These are phyloP conservation scores for Phytophthora cryptogea DNA, from an alignment of 352 stramenopile genomes.

Conservation along the genomic window DNA sequence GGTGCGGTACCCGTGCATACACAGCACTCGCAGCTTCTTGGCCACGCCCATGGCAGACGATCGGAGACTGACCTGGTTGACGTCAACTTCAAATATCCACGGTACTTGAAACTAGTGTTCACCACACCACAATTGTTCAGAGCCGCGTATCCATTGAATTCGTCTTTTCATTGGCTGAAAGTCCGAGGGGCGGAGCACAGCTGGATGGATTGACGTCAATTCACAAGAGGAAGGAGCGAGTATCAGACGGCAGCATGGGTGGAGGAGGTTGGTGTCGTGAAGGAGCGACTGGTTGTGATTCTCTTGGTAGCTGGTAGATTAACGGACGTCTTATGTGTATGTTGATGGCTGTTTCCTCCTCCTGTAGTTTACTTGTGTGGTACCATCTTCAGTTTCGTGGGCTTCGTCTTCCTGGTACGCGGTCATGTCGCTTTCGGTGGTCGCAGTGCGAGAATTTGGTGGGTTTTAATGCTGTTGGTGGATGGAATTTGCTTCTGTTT, in stretches of 20 bases:
- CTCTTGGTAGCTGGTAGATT: neutral
- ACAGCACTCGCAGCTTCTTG: constrained; percentile 57
- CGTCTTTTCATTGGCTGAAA: constrained; percentile 23
- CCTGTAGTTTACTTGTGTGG: constrained; percentile 69
- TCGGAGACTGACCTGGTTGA: constrained; percentile 18
- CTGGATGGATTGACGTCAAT: constrained; percentile 15
- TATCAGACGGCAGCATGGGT: constrained; percentile 22
- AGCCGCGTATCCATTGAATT: constrained; percentile 2
- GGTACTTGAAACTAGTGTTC: neutral
- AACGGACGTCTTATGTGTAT: constrained; percentile 2
- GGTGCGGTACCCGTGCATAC: constrained; percentile 66
- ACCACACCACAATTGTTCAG: constrained; percentile 12
- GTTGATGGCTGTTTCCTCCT: neutral
- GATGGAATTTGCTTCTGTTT: constrained; percentile 10
- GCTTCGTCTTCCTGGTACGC: constrained; percentile 78
- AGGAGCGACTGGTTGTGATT: neutral
- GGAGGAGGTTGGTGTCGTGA: constrained; percentile 23
- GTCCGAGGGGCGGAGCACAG: constrained; percentile 13
- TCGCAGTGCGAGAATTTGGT: neutral
- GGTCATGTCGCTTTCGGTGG: constrained; percentile 14
- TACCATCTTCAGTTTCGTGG: constrained; percentile 78
- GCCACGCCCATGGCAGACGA: constrained; percentile 14
- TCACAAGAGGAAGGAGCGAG: constrained; percentile 16
- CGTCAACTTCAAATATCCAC: constrained; percentile 23
- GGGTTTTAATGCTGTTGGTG: neutral